These are phyloP conservation scores for Arabidopsis thaliana DNA, from an alignment of 345 rosid genomes.

Conservation along the genomic window DNA sequence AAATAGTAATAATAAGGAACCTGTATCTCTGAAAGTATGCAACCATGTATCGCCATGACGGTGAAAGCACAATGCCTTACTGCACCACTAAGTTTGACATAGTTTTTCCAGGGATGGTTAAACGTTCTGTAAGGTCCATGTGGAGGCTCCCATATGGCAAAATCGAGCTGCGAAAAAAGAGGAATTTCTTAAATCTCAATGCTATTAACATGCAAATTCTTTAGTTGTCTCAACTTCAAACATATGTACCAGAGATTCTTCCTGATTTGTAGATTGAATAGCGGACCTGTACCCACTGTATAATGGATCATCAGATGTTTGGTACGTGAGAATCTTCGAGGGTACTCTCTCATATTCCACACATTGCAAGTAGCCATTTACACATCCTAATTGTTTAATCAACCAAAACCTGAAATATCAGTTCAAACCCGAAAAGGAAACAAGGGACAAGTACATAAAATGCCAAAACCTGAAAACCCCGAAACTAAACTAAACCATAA, in stretches of 20 bases:
- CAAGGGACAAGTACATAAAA: not conserved
- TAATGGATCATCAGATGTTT: conserved; percentile 78
- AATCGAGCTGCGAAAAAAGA: conserved; percentile 55
- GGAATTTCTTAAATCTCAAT: not conserved
- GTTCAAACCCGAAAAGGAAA: not conserved
- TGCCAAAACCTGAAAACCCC: not conserved
- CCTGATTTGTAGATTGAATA: conserved; percentile 79
- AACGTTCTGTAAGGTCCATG: conserved; percentile 78
- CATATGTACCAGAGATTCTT: conserved; percentile 68
- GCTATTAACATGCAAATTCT: conserved; percentile 10
- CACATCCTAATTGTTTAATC: conserved; percentile 58
- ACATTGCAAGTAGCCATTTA: conserved; percentile 71
- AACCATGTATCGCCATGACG: conserved; percentile 96
- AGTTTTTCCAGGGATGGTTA: conserved; percentile 77
- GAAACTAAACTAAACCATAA: not conserved
- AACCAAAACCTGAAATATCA: not conserved
- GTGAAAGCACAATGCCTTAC: conserved; percentile 87
- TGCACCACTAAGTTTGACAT: conserved; percentile 78
- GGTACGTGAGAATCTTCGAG: conserved; percentile 79
- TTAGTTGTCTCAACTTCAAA: conserved; percentile 2
- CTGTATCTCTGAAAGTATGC: conserved; percentile 88
- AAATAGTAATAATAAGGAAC: conserved; percentile 40
- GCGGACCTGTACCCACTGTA: conserved; percentile 80
- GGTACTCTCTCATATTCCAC: conserved; percentile 79
- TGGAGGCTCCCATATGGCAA: conserved; percentile 91